Evolutionary conservation across 495 filamentous ascomycete species (phyloP).

Genomic region (Hyaloscypha finlandica): DNA sequence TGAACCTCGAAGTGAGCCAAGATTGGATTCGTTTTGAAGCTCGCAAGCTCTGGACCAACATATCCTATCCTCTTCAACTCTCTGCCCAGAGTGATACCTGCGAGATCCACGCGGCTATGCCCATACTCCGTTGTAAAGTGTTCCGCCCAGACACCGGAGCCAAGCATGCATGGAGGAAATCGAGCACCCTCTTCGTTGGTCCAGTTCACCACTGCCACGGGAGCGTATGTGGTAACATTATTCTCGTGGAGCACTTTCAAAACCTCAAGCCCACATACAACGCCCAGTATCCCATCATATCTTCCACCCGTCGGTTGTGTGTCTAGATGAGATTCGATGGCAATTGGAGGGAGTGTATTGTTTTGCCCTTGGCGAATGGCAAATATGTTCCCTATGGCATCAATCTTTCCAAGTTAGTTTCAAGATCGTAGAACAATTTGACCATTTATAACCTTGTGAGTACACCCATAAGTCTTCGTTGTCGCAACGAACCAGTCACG

Average conservation of each 20-base stretch:
- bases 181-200: slow-evolving; percentile 82
- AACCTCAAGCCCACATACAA: slow-evolving; percentile 71
- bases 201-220: slow-evolving; percentile 75
- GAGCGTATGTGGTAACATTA: slow-evolving; percentile 63
- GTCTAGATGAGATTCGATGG: slow-evolving; percentile 72
- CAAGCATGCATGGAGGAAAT: slow-evolving; percentile 72
- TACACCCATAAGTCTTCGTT: slow-evolving; percentile 60
- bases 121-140: slow-evolving; percentile 40
- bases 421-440: too few species aligned
- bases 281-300: slow-evolving; percentile 73
- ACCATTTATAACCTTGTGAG: too few species aligned
- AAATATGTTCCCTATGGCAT: slow-evolving; percentile 60
- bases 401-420: too few species aligned
- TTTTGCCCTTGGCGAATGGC: slow-evolving; percentile 61
- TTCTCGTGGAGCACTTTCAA: slow-evolving; percentile 64
- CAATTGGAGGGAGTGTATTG: slow-evolving; percentile 46
- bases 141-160: slow-evolving; percentile 75
- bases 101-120: slow-evolving; percentile 40
- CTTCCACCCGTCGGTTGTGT: slow-evolving; percentile 74
- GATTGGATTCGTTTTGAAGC: slow-evolving; percentile 61
- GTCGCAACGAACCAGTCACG: slow-evolving; percentile 74
- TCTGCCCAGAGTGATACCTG: not conserved
- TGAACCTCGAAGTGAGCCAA: slow-evolving; percentile 81
- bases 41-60: slow-evolving; percentile 56
- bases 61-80: slow-evolving; percentile 65